Percentiles rank a stretch among this genome's conserved stretches.
These are phyloP conservation scores for Turritis glabra DNA, from an alignment of 345 rosid genomes.

Conservation along the genomic window DNA sequence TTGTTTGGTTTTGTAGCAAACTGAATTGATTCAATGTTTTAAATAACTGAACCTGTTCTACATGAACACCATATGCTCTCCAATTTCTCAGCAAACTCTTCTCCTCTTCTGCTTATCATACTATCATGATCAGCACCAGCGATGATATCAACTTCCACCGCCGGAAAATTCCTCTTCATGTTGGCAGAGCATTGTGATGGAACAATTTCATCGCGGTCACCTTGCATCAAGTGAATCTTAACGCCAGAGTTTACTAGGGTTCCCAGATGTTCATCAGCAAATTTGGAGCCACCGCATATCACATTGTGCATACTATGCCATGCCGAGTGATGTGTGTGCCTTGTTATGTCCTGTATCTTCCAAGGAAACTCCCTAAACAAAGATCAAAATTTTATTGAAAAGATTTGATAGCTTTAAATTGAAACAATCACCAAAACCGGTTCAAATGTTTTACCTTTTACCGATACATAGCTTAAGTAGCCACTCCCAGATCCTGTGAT, in stretches of 20 bases:
- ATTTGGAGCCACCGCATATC: conserved; percentile 70
- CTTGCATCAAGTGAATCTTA: conserved; percentile 56
- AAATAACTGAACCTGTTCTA: conserved; percentile 1
- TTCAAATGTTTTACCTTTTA: conserved; percentile 49
- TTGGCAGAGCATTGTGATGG: conserved; percentile 55
- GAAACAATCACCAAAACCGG: background rate
- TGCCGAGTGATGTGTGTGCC: conserved; percentile 89
- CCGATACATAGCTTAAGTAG: conserved; percentile 51
- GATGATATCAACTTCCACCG: conserved; percentile 47
- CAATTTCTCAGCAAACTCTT: conserved; percentile 33
- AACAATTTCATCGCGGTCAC: conserved; percentile 52
- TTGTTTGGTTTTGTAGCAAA: background rate
- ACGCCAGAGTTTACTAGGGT: conserved; percentile 34
- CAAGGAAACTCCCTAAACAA: conserved; percentile 59
- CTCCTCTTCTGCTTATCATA: conserved; percentile 31
- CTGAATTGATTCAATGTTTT: background rate
- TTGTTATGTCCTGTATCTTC: conserved; percentile 50
- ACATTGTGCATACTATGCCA: conserved; percentile 92
- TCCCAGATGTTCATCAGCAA: conserved; percentile 50
- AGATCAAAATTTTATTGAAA: background rate
- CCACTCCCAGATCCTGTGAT: conserved; percentile 71
- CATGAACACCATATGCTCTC: conserved; percentile 31
- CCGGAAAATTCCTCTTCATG: conserved; percentile 52
- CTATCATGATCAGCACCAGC: conserved; percentile 49
- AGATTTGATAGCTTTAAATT: background rate